These are phyloP conservation scores for Phytophthora aleatoria DNA, from an alignment of 352 stramenopile species.

Conservation along the genomic window DNA sequence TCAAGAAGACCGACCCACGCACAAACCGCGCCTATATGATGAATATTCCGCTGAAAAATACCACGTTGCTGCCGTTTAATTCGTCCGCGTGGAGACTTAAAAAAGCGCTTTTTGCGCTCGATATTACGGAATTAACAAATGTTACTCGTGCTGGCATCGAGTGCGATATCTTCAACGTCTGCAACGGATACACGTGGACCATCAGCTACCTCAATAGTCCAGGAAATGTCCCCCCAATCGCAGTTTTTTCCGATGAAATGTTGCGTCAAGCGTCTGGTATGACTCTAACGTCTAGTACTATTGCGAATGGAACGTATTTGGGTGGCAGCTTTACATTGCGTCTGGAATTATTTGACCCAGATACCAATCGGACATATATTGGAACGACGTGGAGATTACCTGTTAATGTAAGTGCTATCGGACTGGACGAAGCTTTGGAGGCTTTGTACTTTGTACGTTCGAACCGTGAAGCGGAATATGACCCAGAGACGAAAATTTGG, in stretches of 20 bases:
- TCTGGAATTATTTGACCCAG: constrained; percentile 55
- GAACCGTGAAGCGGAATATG: constrained; percentile 67
- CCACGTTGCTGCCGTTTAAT: constrained; percentile 53
- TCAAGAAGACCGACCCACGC: constrained; percentile 49
- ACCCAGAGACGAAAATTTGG: constrained; percentile 53
- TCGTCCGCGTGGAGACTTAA: constrained; percentile 30
- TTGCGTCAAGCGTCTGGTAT: constrained; percentile 42
- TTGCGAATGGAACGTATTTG: constrained; percentile 80
- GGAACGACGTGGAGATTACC: constrained; percentile 71
- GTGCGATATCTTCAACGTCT: constrained; percentile 66
- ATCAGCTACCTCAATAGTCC: constrained; percentile 69
- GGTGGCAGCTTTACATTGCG: constrained; percentile 60
- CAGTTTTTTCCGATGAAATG: constrained; percentile 41
- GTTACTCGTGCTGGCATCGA: constrained; percentile 45
- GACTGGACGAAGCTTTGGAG: constrained; percentile 79
- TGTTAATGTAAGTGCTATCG: constrained; percentile 69
- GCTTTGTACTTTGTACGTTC: constrained; percentile 69
- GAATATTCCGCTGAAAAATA: constrained; percentile 44
- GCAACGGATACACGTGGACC: constrained; percentile 70
- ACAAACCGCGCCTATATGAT: constrained; percentile 56
- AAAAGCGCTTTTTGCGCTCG: constrained; percentile 39
- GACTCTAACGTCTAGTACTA: constrained; percentile 30
- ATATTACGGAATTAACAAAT: constrained; percentile 43
- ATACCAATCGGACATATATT: constrained; percentile 39
- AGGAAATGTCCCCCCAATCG: constrained; percentile 65